Percentiles rank a stretch among this genome's conserved stretches.
Conservation (phyloP, 208 protist genomes). For the Leishmania major region DNA sequence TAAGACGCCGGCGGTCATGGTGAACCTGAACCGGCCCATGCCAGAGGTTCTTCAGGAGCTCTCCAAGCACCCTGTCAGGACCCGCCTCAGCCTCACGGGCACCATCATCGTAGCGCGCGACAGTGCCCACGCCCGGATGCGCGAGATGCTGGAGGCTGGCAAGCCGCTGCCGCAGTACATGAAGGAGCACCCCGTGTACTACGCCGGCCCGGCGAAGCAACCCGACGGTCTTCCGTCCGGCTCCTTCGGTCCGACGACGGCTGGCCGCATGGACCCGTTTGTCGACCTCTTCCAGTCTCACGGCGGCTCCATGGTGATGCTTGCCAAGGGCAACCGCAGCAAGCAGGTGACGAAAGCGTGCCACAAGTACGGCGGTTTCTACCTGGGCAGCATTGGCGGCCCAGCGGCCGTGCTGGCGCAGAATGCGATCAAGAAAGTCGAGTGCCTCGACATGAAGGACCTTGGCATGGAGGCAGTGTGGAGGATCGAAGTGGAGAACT, state of each 20-base stretch:
- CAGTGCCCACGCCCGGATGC: conserved; percentile 96
- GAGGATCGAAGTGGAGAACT: conserved; percentile 96
- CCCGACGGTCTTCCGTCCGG: conserved; percentile 93
- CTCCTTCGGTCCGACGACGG: conserved; percentile 97
- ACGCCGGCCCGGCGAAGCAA: conserved; percentile 98
- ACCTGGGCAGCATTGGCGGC: conserved; percentile 97
- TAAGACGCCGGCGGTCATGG: conserved; percentile 73
- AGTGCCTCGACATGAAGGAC: conserved; percentile 92
- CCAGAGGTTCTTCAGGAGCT: conserved; percentile 79
- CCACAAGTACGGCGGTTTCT: conserved; percentile 97
- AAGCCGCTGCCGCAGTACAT: conserved; percentile 94
- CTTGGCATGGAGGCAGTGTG: conserved; percentile 94
- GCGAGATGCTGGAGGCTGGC: conserved; percentile 87
- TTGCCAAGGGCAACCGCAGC: conserved; percentile 97
- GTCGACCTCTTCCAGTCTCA: conserved; percentile 93
- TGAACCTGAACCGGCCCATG: conserved; percentile 95
- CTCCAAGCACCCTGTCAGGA: conserved; percentile 90
- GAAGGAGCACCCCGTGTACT: conserved; percentile 97
- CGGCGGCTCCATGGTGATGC: conserved; percentile 92
- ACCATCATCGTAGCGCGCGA: conserved; percentile 97
- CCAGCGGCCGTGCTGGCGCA: conserved; percentile 95
- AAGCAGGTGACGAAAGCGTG: conserved; percentile 92
- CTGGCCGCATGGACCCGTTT: conserved; percentile 96
- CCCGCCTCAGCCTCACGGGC: conserved; percentile 94
- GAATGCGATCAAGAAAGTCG: conserved; percentile 94